Conservation (phyloP, 495 filamentous ascomycete genomes). For the Penicillium psychrofluorescens region DNA sequence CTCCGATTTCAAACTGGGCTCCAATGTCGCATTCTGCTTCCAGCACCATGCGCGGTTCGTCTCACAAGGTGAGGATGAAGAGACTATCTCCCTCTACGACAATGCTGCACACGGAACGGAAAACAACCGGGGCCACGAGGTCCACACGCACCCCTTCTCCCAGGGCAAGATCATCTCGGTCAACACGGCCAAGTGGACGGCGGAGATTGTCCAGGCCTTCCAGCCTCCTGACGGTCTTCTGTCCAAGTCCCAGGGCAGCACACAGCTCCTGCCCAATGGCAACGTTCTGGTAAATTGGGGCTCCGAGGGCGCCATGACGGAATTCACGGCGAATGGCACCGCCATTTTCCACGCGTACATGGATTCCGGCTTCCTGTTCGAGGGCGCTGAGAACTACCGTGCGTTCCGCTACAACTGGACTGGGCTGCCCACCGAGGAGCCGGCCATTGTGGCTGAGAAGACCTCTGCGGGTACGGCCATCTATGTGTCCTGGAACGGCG, state of each 20-base stretch:
- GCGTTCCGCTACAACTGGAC: constrained; percentile 32
- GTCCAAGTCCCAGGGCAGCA: constrained; percentile 50
- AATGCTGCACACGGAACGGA: constrained; percentile 39
- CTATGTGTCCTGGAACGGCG: constrained; percentile 39
- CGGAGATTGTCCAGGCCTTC: constrained; percentile 35
- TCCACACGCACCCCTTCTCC: constrained; percentile 36
- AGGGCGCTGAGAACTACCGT: constrained; percentile 29
- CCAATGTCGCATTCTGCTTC: constrained; percentile 45
- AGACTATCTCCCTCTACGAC: constrained; percentile 46
- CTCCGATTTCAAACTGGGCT: constrained; percentile 32
- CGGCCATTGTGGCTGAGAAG: constrained; percentile 25
- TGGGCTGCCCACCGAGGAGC: constrained; percentile 23
- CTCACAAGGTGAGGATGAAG: constrained; percentile 30
- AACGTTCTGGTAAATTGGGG: constrained; percentile 52
- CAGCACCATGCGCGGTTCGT: constrained; percentile 53
- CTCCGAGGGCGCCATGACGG: constrained; percentile 44
- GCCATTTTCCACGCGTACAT: constrained; percentile 38
- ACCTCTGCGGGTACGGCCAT: constrained; percentile 19
- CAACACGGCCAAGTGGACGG: constrained; percentile 41
- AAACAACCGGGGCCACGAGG: constrained; percentile 34
- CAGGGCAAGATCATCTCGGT: constrained; percentile 50
- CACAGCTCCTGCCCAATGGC: constrained; percentile 46
- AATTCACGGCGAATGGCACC: constrained; percentile 42
- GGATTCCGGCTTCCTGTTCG: constrained; percentile 21
- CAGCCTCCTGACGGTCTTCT: constrained; percentile 40